Base-by-base conservation (phyloP, 305 asterid genomes). In the Fraxinus dipetala region DNA sequence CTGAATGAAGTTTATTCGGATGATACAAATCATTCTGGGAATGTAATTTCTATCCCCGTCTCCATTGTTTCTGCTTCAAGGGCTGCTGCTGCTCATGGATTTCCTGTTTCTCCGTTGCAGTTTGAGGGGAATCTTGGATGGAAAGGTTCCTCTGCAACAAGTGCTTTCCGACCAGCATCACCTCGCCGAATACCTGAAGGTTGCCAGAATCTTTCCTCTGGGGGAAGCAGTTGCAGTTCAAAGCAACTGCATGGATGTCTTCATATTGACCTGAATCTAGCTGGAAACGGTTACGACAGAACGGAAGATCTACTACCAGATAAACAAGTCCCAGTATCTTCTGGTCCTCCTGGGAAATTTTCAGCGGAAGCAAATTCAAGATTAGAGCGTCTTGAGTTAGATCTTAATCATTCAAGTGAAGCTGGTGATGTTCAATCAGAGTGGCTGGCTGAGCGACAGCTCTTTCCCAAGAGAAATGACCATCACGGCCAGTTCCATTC, bases 131-230 rank as follows among this genome's bases (percentile, higher is more conserved):
- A 87, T 75, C 92, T 87, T 79, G 98, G 97, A 14, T 93, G 98
- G 98, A 92, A 91, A 93, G 98, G 97, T 9, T 89, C 97, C 13
- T 95, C 98, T 79, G 89, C 88, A 32, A 91, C 98, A 11, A 93
- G 98, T 84, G 97, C 95, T 78, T 95, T 91, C 78, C 92, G 89
- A 32, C 91, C 95, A 0, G 91, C 95, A 22, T 90, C 98, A 8
- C 97, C 91, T 69, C 89, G 91, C 28, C 89, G 89, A 78, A 65
- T 83, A 11, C 82, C 86, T 54, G 93, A 87, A 80, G 74, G 75
- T 59, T 94, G 87, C 32, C 88, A 87, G 84, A 86, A 86, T 51
- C 81, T 83, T 79, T 88, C 90, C 9, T 36, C 88, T 77, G 87
- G 85, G 20, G 88, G 83, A 45, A 85, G 89, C 87, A 79, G 82